Base-by-base conservation (phyloP, 2,329 filamentous ascomycete species). In the Aphanocladium album region DNA sequence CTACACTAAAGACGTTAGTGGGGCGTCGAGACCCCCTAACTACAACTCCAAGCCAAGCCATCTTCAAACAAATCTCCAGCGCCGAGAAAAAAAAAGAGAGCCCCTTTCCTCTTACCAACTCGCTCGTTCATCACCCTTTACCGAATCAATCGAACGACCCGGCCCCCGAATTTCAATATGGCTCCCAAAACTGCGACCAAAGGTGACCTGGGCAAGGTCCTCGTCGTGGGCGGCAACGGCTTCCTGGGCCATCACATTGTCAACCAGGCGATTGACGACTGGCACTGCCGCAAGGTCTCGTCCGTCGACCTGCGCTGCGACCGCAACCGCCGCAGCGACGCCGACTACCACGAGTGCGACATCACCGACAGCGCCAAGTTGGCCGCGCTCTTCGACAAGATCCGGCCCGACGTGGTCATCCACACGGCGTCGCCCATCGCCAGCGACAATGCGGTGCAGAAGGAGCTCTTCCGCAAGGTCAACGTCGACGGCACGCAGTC, bases 401-500 rank as follows among this genome's bases (percentile, higher is more conserved):
- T 87, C 59, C 83, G 83, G 68, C 93, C 93, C 21, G 87, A 92
- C 70, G 84, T 96, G 16, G 91, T 99, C 56, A 88, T 98, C 69
- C 93, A 99, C 76, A 96, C 93, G 2, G 95, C 93, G 21, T 90
- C 88, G 37, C 90, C 90, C 43, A 74, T 80, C 25, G 80, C 78
- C 71, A 77, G 83, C 75, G 74, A 73, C 69, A 69, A 79, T 72
- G 75, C 77, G 69, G 74, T 82, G 69, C 74, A 80, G 68, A 80
- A 87, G 65, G 81, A 83, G 19, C 76, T 90, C 39, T 89, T 95
- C 72, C 84, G 85, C 68, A 88, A 87, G 72, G 89, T 98, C 71
- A 99, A 98, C 73, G 88, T 96, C 57, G 88, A 91, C 56, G 93
- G 93, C 56, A 97, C 95, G 16, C 81, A 80, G 65, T 87, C 89